phyloP scores from a whole-genome alignment of 108 stramenopile genomes.

The Skeletonema marinoi region DNA sequence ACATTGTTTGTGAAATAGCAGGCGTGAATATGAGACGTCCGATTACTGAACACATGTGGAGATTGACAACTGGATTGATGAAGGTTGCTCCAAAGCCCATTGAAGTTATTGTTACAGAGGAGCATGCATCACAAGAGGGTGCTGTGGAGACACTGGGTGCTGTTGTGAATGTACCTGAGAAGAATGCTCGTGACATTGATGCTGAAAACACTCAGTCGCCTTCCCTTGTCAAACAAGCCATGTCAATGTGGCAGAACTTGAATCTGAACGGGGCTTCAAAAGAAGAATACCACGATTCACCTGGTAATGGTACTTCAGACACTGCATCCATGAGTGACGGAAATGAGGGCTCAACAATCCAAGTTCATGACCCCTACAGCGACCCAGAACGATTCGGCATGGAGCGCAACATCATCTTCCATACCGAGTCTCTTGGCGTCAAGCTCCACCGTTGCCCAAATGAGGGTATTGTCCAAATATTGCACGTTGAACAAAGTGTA shows the following conservation, averaged over 20 bases:
- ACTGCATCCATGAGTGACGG: background rate
- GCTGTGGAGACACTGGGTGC: slow-evolving; percentile 32
- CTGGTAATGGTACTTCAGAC: background rate
- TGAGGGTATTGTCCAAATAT: slow-evolving; percentile 82
- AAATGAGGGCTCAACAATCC: background rate
- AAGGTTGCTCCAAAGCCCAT: slow-evolving; percentile 84
- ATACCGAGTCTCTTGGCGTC: slow-evolving; percentile 74
- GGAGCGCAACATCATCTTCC: slow-evolving; percentile 69
- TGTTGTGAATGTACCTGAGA: slow-evolving; percentile 6
- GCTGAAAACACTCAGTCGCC: background rate
- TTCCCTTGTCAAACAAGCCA: background rate
- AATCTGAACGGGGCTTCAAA: background rate
- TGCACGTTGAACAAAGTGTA: slow-evolving; percentile 53
- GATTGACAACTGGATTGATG: slow-evolving; percentile 80
- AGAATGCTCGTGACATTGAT: background rate
- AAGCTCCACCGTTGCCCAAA: slow-evolving; percentile 78
- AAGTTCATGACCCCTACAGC: slow-evolving; percentile 12
- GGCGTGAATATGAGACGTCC: slow-evolving; percentile 83
- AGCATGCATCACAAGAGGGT: slow-evolving; percentile 24
- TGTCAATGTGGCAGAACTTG: slow-evolving; percentile 1
- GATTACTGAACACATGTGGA: slow-evolving; percentile 90
- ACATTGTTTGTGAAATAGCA: slow-evolving; percentile 81
- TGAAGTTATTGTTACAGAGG: slow-evolving; percentile 62
- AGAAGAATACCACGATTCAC: background rate
- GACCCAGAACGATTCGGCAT: slow-evolving; percentile 51